Percentiles rank a stretch among this genome's conserved stretches.
Conservation (phyloP, 352 stramenopile genomes). For the Aphanomyces stellatus region DNA sequence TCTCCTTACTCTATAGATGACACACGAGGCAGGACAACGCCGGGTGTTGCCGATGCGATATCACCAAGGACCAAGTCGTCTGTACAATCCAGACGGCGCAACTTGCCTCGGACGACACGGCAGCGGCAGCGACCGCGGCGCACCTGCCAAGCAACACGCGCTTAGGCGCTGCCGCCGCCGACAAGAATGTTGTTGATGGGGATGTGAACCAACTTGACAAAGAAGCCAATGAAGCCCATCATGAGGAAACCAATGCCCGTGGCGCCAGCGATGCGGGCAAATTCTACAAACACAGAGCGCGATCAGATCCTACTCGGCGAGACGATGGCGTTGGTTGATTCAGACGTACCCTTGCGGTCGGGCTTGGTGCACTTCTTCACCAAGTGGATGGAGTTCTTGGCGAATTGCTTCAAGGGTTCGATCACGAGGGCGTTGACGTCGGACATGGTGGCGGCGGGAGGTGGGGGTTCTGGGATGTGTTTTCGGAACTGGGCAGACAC, state of each 20-base stretch:
- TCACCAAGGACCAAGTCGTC: too few species aligned
- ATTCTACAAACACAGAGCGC: constrained; percentile 61
- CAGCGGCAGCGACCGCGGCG: too few species aligned
- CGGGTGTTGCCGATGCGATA: too few species aligned
- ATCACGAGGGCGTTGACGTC: constrained; percentile 91
- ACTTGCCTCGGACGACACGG: too few species aligned
- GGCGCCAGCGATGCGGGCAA: constrained; percentile 90
- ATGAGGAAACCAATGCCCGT: constrained; percentile 97
- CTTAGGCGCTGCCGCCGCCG: constrained; percentile 74
- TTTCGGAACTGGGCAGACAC: background rate
- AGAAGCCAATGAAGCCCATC: constrained; percentile 99
- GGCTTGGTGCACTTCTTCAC: constrained; percentile 99
- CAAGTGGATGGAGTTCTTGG: constrained; percentile 96
- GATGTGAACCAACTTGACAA: constrained; percentile 99
- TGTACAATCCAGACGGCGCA: background rate
- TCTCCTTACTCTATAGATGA: constrained; percentile 3
- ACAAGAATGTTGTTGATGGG: constrained; percentile 99
- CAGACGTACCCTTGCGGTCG: constrained; percentile 90
- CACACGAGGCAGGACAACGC: background rate
- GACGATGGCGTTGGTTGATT: background rate
- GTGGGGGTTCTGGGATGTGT: background rate
- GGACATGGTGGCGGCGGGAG: constrained; percentile 63
- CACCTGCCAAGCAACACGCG: too few species aligned
- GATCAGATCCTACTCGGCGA: background rate
- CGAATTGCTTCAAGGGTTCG: constrained; percentile 94